Percentiles rank a stretch among this genome's conserved stretches.
Conservation (phyloP, 1,284 basidiomycete species). For the Leccinum holopus region DNA sequence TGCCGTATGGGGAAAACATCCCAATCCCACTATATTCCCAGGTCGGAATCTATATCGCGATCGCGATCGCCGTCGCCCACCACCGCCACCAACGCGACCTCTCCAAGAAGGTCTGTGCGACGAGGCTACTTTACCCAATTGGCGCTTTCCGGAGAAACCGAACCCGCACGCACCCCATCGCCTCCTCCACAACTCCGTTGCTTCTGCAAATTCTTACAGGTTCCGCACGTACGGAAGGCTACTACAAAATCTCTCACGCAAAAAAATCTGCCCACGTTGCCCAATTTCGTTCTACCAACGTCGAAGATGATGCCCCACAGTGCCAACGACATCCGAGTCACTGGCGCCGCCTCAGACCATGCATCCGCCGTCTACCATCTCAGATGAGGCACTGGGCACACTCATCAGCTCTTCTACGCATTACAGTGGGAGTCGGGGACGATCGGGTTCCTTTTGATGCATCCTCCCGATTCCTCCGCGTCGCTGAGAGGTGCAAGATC, state of each 20-base stretch:
- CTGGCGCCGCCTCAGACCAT: too few relatives aligned
- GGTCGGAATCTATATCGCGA: too few relatives aligned
- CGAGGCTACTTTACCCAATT: conserved; percentile 86
- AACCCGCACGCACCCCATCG: conserved; percentile 25
- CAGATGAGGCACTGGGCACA: too few relatives aligned
- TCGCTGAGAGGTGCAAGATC: too few relatives aligned
- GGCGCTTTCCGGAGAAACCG: conserved; percentile 43
- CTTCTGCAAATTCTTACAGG: conserved; percentile 70
- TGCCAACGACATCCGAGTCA: too few relatives aligned
- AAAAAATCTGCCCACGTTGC: conserved; percentile 90
- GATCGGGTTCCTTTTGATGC: too few relatives aligned
- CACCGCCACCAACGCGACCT: conserved; percentile 45
- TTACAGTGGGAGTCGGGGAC: too few relatives aligned
- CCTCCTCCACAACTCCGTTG: conserved; percentile 36
- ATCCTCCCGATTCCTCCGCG: too few relatives aligned
- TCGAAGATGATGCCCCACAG: conserved; percentile 26
- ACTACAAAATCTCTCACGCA: conserved; percentile 89
- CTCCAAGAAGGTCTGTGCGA: conserved; percentile 62
- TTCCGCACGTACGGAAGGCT: conserved; percentile 90
- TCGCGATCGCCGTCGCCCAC: conserved; percentile 7
- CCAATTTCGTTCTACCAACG: conserved; percentile 57
- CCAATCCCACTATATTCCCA: too few relatives aligned
- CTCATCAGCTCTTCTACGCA: conserved; percentile 18
- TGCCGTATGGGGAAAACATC: conserved; percentile 42
- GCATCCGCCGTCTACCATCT: too few relatives aligned